Evolutionary conservation across 192 early-diverging fungal genomes (phyloP), one percentile per base, ranked within the genome.

Genomic region (Radiomyces spectabilis): DNA sequence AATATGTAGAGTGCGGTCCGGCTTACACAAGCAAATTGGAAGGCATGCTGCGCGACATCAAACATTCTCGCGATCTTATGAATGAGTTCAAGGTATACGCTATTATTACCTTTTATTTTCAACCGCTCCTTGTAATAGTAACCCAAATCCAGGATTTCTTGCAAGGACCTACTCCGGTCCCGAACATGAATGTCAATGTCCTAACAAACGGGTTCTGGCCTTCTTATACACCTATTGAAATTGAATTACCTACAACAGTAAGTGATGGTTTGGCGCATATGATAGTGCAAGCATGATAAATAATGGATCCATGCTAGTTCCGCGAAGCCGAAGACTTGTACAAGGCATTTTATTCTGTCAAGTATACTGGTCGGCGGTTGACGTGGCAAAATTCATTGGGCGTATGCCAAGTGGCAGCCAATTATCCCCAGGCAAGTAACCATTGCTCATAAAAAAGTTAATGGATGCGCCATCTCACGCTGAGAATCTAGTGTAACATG

Each of bases 31-130:
- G 77, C 44, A 90, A 91, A 44, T 74, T 99, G 21, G 97, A 99
- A 62, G 93, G 91, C 24, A 99, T 99, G 97, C 86, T 98, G 63
- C 85, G 81, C 24, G 97, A 99, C 56, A 89, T 97, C 72, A 85
- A 84, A 21, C 51, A 77, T 2, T 94, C 97, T 0, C 66, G 73
- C 19, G 92, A 97, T 25, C 55, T 92, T 43, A 78, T 81, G 68
- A 44, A 43, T 13, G 73, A 71, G 30, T 91, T 82, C 67, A 74
- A 66, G 42, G 84, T 80, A 59, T 30, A n/a, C n/a, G n/a, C n/a
- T n/a, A n/a, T n/a, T n/a, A n/a, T n/a, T n/a, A n/a, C n/a, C n/a
- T n/a, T n/a, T n/a, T n/a, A n/a, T n/a, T 35, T 35, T 8, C 33
- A 35, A 35, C 33, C 5, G 13, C 13, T 35, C 13, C 5, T 35